Base-by-base conservation (phyloP, 2,329 filamentous ascomycete genomes). In the Aspergillus proliferans region DNA sequence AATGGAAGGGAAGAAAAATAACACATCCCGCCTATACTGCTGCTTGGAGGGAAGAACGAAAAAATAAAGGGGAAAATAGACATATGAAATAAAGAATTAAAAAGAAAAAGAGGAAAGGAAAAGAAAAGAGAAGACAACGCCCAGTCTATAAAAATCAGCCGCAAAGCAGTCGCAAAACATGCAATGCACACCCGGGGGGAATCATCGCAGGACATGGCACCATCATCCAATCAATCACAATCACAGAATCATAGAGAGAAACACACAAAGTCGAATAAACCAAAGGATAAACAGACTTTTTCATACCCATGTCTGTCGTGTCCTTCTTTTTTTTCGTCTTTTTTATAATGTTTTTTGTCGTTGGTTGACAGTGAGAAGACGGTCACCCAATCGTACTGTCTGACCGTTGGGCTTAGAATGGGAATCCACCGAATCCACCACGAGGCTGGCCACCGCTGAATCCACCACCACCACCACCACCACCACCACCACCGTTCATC, bases 401-500 rank as follows among this genome's bases (percentile, higher is more conserved):
- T 24, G 34, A 40, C 42, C 10, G 47, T 44, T 41, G 26, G 21
- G 39, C 55, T 67, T 76, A 76, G 60, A 85, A 86, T 55, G 77
- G 76, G 69, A 84, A 86, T 50, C 78, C 76, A 44, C 76, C 69
- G 3, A 73, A 72, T 64, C 75, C 78, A 34, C 76, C 76, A 40
- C 72, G 73, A 46, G 58, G 46, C 33, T 66, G 63, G 19, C 62
- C 65, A 18, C 59, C 56, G 46, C 60, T 64, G 45, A 71, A 70
- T 40, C 66, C 63, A 45, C 69, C 61, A 28, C 76, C 77, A 38
- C 70, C 70, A 52, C 72, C 65, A 48, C 70, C 69, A 46, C 66
- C 60, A 33, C 64, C 58, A 43, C 59, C 66, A 40, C 76, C 76
- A 54, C 81, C 80, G 57, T 86, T 86, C 84, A 90, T 89, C 85